Percentiles rank a stretch among this genome's conserved stretches.
These are phyloP conservation scores for Aspergillus novofumigatus DNA, from an alignment of 2,329 filamentous ascomycete genomes.

Conservation along the genomic window DNA sequence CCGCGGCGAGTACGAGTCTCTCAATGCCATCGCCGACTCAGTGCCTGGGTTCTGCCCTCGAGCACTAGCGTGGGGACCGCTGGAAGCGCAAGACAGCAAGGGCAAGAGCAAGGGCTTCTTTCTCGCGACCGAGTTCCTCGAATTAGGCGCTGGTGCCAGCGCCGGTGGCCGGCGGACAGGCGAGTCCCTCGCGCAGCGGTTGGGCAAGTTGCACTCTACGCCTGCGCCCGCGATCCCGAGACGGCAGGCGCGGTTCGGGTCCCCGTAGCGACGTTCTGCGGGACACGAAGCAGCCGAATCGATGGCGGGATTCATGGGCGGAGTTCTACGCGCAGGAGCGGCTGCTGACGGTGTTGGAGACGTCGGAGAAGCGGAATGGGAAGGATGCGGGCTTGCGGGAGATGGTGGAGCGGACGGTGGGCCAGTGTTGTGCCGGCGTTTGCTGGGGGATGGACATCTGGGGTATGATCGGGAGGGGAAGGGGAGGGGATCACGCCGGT, in stretches of 20 bases:
- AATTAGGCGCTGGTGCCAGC: conserved; percentile 55
- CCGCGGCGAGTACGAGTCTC: conserved; percentile 72
- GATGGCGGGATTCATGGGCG: conserved; percentile 69
- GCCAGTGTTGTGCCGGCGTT: conserved; percentile 65
- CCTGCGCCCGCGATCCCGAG: conserved; percentile 53
- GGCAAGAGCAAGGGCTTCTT: conserved; percentile 49
- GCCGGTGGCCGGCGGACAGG: conserved; percentile 50
- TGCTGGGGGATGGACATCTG: conserved; percentile 69
- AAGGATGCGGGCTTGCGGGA: conserved; percentile 57
- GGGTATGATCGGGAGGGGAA: conserved; percentile 41
- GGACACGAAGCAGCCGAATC: conserved; percentile 79
- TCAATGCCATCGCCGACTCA: conserved; percentile 71
- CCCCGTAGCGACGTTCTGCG: conserved; percentile 79
- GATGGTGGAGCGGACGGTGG: conserved; percentile 62
- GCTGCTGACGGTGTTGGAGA: conserved; percentile 60
- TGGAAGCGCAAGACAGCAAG: conserved; percentile 31
- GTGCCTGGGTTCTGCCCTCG: conserved; percentile 73
- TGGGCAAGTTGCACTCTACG: conserved; percentile 74
- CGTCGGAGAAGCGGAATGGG: conserved; percentile 60
- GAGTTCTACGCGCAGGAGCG: conserved; percentile 80
- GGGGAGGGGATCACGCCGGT: too few relatives aligned
- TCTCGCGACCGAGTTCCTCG: conserved; percentile 74
- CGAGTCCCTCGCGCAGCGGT: conserved; percentile 62
- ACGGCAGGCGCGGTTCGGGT: conserved; percentile 62
- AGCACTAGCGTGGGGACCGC: conserved; percentile 66